Evolutionary conservation across 495 filamentous ascomycete genomes (phyloP).

Genomic region (Tuber borchii): DNA sequence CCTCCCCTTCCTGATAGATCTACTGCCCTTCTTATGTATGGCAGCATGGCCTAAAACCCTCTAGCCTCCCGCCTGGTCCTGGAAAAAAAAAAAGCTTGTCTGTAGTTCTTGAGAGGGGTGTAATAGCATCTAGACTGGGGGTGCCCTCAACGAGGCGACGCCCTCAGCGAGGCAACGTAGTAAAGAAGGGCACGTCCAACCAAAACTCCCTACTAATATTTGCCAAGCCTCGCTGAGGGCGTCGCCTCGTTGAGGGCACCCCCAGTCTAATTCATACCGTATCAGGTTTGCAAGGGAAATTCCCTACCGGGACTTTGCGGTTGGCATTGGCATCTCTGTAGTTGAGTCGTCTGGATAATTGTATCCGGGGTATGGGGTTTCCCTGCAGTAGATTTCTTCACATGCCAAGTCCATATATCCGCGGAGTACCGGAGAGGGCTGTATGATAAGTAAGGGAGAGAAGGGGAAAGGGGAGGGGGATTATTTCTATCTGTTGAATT

Average conservation of each 20-base stretch:
- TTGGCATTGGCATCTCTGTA: not conserved
- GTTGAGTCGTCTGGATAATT: not conserved
- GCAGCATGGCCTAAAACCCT: too few species aligned
- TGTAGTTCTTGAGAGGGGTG: not conserved
- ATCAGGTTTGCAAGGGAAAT: not conserved
- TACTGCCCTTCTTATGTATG: too few species aligned
- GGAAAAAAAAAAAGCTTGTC: not conserved
- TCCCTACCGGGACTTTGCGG: not conserved
- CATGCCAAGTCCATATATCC: not conserved
- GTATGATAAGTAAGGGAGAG: not conserved
- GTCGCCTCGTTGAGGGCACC: too few species aligned
- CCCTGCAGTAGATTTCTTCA: not conserved
- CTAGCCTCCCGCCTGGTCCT: not conserved
- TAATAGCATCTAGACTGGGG: not conserved
- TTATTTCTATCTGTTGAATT: not conserved
- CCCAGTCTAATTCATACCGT: not conserved
- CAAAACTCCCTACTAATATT: too few species aligned
- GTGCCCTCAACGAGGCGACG: too few species aligned
- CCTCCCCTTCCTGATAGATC: not conserved
- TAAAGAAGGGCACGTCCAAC: too few species aligned
- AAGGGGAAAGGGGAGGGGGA: not conserved
- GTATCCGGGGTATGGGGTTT: not conserved
- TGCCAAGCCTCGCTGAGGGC: too few species aligned
- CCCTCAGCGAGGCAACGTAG: too few species aligned
- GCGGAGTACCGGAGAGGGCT: too few species aligned